A percentile compares a stretch with the other conserved stretches of the same genome.
These are phyloP conservation scores for Calonectria naviculata DNA, from an alignment of 2,329 filamentous ascomycete species.

Conservation along the genomic window DNA sequence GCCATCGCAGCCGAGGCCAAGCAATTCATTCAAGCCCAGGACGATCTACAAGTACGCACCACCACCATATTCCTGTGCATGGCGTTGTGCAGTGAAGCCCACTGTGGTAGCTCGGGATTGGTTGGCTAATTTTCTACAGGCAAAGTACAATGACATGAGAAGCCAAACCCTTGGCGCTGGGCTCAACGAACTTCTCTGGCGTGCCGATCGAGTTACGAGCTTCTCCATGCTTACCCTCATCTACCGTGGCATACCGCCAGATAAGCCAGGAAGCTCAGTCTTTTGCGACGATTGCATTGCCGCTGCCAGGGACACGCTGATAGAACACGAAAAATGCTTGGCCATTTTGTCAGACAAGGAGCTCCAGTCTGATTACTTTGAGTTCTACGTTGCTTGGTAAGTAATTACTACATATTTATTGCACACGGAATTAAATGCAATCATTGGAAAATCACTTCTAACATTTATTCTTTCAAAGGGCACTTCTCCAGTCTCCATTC, in stretches of 20 bases:
- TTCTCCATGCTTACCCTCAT: conserved; percentile 40
- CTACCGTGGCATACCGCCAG: conserved; percentile 36
- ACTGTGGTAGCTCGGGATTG: no score
- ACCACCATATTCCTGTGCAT: not conserved
- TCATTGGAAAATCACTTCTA: not conserved
- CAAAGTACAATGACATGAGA: not conserved
- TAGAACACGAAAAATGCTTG: conserved; percentile 23
- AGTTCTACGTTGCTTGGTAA: conserved; percentile 20
- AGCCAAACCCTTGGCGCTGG: conserved; percentile 13
- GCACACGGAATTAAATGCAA: no score
- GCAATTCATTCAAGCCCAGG: not conserved
- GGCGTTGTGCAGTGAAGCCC: not conserved
- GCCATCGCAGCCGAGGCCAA: conserved; percentile 26
- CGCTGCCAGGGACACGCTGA: conserved; percentile 29
- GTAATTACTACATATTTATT: not conserved
- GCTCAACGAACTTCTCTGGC: conserved; percentile 25
- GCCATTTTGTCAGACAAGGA: not conserved
- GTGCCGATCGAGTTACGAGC: conserved; percentile 29
- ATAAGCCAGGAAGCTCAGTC: conserved; percentile 9
- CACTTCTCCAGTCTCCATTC: conserved; percentile 33
- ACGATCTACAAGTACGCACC: conserved; percentile 1
- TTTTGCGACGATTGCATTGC: conserved; percentile 39
- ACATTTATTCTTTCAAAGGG: conserved; percentile 15
- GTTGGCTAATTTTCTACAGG: not conserved
- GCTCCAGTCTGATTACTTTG: conserved; percentile 7